Evolutionary conservation across 2,329 filamentous ascomycete genomes (phyloP).

Genomic region (Lasiodiplodia gonubiensis): DNA sequence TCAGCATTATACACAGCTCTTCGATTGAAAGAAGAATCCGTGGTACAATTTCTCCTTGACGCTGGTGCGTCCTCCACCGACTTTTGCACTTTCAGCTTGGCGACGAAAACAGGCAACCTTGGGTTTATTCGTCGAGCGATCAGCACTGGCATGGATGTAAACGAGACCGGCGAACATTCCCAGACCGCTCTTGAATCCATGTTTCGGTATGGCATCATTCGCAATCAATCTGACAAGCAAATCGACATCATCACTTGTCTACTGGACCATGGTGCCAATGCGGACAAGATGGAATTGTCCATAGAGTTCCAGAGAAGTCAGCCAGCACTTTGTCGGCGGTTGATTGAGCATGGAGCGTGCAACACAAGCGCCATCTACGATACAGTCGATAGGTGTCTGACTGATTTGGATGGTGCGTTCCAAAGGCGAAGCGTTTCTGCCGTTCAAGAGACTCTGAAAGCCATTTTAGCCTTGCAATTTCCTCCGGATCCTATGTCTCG

Average conservation of each 20-base stretch:
- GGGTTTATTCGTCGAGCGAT: not conserved
- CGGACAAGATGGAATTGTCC: too few relatives aligned
- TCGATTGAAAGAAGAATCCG: not conserved
- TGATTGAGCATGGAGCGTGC: too few relatives aligned
- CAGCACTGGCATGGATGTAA: not conserved
- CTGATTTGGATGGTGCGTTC: too few relatives aligned
- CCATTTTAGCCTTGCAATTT: too few relatives aligned
- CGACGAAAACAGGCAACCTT: not conserved
- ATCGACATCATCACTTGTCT: not conserved
- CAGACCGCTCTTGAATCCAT: not conserved
- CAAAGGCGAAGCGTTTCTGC: too few relatives aligned
- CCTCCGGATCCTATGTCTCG: too few relatives aligned
- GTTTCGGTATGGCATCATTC: not conserved
- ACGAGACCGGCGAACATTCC: not conserved
- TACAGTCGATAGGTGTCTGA: too few relatives aligned
- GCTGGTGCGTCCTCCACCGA: not conserved
- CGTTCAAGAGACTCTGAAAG: too few relatives aligned
- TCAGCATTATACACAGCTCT: not conserved
- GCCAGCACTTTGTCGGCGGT: too few relatives aligned
- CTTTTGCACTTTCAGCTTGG: not conserved
- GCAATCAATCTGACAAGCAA: not conserved
- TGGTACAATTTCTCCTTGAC: not conserved
- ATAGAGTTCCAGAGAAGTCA: too few relatives aligned
- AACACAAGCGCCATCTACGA: too few relatives aligned
- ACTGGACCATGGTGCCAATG: not conserved